Conservation (phyloP, 108 stramenopile species). For the Discostella stelligeroides region DNA sequence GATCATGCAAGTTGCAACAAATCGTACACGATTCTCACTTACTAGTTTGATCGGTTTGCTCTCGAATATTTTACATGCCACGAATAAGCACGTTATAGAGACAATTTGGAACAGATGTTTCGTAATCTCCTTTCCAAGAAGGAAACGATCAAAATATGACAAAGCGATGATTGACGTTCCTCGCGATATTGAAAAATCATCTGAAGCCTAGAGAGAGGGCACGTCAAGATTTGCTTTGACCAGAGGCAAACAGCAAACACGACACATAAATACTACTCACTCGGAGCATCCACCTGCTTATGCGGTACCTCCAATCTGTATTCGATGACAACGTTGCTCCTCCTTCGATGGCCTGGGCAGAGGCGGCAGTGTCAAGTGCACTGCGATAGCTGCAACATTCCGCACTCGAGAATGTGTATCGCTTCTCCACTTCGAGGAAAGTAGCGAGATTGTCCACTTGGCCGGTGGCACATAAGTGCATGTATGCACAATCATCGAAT, state of each 20-base stretch:
- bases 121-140: background rate
- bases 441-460: background rate
- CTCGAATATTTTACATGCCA: constrained; percentile 38
- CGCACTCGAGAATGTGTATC: background rate
- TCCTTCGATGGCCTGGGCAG: background rate
- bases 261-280: constrained; percentile 16
- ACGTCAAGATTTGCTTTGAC: background rate
- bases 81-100: constrained; percentile 28
- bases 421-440: constrained; percentile 20
- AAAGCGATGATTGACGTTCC: constrained; percentile 39
- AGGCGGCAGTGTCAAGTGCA: constrained; percentile 18
- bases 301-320: constrained; percentile 42
- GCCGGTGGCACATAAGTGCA: constrained; percentile 12
- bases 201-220: constrained; percentile 15
- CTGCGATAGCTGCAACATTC: constrained; percentile 11
- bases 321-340: constrained; percentile 1
- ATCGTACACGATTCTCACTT: constrained; percentile 4
- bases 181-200: constrained; percentile 30
- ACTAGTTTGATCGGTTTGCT: constrained; percentile 30
- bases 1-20: background rate
- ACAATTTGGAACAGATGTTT: constrained; percentile 23
- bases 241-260: background rate
- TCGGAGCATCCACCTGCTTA: constrained; percentile 37
- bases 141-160: constrained; percentile 21
- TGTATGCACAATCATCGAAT: constrained; percentile 11